Evolutionary conservation across 148 eudicot genomes (phyloP).

Genomic region (Diospyros kaki): DNA sequence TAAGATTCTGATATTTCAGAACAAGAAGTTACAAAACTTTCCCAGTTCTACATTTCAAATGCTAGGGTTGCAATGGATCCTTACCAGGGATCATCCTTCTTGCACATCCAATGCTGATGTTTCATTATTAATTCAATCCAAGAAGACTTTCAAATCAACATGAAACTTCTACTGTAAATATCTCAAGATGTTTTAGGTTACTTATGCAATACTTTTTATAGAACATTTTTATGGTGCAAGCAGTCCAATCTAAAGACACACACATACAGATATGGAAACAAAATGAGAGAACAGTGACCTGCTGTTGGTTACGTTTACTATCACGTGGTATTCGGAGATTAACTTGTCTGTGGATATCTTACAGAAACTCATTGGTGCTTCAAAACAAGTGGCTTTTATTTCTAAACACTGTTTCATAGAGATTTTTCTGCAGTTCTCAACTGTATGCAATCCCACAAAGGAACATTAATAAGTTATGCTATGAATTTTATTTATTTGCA

Average conservation of each 20-base stretch:
- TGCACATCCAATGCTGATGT: neutral
- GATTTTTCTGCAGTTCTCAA: neutral
- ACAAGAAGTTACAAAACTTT: neutral
- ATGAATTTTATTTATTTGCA: neutral
- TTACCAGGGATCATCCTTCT: neutral
- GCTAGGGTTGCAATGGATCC: neutral
- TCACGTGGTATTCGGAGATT: neutral
- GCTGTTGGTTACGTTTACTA: neutral
- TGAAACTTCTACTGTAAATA: neutral
- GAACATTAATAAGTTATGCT: conserved; percentile 8
- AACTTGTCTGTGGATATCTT: neutral
- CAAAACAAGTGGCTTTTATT: conserved; percentile 1
- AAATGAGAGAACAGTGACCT: neutral
- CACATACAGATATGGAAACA: neutral
- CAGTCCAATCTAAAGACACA: neutral
- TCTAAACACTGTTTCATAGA: neutral
- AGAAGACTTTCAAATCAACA: neutral
- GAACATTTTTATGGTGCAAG: neutral
- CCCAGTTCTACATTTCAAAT: neutral
- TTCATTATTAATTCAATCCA: neutral
- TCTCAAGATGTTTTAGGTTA: neutral
- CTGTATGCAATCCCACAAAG: conserved; percentile 6
- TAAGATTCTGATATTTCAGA: neutral
- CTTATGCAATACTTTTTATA: neutral
- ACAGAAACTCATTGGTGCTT: neutral